Base-by-base conservation (phyloP, 768 basidiomycete species). In the Auricularia cornea region DNA sequence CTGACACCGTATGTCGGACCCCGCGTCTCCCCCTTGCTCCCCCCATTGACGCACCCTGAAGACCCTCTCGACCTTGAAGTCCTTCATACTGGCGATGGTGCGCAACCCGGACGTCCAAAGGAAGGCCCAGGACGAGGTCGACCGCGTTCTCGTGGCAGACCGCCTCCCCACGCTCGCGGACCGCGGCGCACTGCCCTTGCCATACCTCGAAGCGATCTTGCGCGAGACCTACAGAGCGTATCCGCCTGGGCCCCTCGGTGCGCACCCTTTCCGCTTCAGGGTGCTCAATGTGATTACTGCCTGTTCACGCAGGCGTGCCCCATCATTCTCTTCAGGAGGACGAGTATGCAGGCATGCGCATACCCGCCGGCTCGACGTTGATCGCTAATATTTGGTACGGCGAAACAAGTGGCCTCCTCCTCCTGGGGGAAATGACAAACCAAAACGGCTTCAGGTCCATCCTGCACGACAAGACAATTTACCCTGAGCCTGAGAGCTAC, bases 1-100 rank as follows among this genome's bases (percentile, higher is more conserved):
- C 76, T 10, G 78, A 77, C 57, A 78, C 73, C 10, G 72, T 62
- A 28, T 20, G 48, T 48, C 40, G 35, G 60, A 28, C 38, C n/a
- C n/a, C n/a, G 38, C 18, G 8, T 40, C 18, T 40, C 8, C 29
- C 60, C 28, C 44, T 48, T 8, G 8, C 38, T 40, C 8, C 8
- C 38, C 8, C 8, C 38, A 18, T 8, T 16, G 6, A 12, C 16
- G 6, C 6, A 48, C 20, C 20, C 8, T 40, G 8, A 40, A 86
- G 84, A 84, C 82, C 2, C 76, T 80, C 16, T 78, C 82, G 16
- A 74, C 79, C 16, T 70, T 85, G 44, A 74, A 79, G 41, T 75
- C 78, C 3, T 84, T 85, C 68, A 64, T 83, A 29, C 77, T 85
- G 12, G 80, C 83, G 3, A 84, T 85, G 82, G 73, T 81, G 57